Evolutionary conservation across 345 rosid genomes (phyloP), one percentile per base, ranked within the genome.

Genomic region (Trapa incisa): DNA sequence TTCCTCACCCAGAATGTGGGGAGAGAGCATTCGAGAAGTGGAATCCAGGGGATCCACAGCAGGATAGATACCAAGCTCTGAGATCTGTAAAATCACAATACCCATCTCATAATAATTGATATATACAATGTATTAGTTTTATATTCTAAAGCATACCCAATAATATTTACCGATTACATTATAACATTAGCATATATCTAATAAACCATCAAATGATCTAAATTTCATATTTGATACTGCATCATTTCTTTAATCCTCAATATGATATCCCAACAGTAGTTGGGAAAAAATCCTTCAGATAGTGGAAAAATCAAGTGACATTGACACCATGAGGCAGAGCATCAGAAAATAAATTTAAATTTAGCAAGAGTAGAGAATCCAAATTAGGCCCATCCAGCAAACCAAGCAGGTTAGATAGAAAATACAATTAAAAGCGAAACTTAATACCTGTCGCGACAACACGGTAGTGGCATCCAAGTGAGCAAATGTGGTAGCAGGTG

Each of bases 381-480:
- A 50, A 50, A 15, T 50, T 50, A 38, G 12, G 13, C 2, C 35
- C 61, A 29, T 57, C n/a, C 36, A 10, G 6, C 9, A 22, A 32
- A 7, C 13, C 38, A 58, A 35, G 33, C 37, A 57, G 1, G 3
- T 57, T 7, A 29, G 36, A 57, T 8, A 10, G 37, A 56, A n/a
- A 57, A 29, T 37, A 57, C 4, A 33, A 29, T 6, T 17, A 6
- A 33, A 22, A 54, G 4, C 13, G 29, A 33, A 58, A 29, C 15
- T 58, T 48, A 65, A 57, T 14, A 94, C 99, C 88, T 94, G 97
- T 73, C 99, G 85, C 2, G 97, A 94, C 70, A 94, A 68, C 86
- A 94, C 99, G 56, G 99, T 94, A 29, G 99, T 91, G 75, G 96
- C 99, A 72, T 94, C 97, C 88, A 94, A 89, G 84, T 94, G 99